Evolutionary conservation across 768 basidiomycete species (phyloP).

Genomic region (Leccinum aurantiacum): DNA sequence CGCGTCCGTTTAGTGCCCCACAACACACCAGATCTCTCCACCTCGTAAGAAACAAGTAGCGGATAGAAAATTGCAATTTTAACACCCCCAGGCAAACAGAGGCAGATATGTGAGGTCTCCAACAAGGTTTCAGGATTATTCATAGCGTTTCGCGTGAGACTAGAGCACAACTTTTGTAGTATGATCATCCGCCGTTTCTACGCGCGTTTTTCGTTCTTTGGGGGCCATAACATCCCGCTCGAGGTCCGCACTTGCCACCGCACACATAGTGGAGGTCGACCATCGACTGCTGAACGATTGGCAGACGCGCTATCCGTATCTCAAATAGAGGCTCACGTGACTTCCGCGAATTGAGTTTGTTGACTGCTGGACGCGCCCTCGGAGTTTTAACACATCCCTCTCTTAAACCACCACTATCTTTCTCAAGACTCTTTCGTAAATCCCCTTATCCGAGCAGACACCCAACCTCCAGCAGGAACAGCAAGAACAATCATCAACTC

Average conservation of each 20-base stretch:
- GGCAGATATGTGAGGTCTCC: slow-evolving; percentile 17
- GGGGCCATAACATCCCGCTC: slow-evolving; percentile 12
- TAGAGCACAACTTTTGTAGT: slow-evolving; percentile 19
- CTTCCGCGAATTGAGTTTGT: slow-evolving; percentile 40
- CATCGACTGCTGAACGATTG: slow-evolving; percentile 10
- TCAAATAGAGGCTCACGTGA: slow-evolving; percentile 37
- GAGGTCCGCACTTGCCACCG: slow-evolving; percentile 2
- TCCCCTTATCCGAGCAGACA: slow-evolving; percentile 17
- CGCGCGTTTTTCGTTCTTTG: slow-evolving; percentile 21
- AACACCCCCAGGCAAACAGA: slow-evolving; percentile 18
- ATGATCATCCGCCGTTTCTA: neutral
- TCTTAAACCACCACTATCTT: slow-evolving; percentile 51
- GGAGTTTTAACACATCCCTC: slow-evolving; percentile 42
- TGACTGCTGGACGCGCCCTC: slow-evolving; percentile 41
- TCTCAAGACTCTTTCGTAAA: slow-evolving; percentile 24
- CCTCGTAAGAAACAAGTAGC: slow-evolving; percentile 30
- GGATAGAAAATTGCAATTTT: slow-evolving; percentile 28
- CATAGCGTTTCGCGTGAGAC: slow-evolving; percentile 16
- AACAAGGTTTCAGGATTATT: slow-evolving; percentile 17
- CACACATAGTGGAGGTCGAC: slow-evolving; percentile 1
- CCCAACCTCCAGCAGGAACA: slow-evolving; percentile 13
- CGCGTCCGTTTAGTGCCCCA: slow-evolving; percentile 21
- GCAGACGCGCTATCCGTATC: slow-evolving; percentile 26
- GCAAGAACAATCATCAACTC: slow-evolving; percentile 17
- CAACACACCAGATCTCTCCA: slow-evolving; percentile 32